Percentiles rank a stretch among this genome's conserved stretches.
phyloP scores from a whole-genome alignment of 331 rosid species.

The Pyrus hybrid region DNA sequence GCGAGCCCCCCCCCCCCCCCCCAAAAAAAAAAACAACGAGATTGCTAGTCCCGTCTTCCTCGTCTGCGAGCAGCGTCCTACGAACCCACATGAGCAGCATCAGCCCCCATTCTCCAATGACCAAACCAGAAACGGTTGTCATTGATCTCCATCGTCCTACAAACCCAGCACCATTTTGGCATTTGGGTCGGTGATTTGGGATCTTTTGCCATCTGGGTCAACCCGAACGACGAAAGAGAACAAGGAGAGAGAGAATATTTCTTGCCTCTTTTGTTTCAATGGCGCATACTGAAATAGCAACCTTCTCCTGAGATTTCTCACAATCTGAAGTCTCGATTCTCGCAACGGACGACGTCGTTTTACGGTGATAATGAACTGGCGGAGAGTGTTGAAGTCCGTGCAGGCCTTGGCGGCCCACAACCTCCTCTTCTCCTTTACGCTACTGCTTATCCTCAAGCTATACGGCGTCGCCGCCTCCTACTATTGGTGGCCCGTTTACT shows the following conservation, averaged over 20 bases:
- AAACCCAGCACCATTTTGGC: too few species aligned
- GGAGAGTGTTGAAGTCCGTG: constrained; percentile 82
- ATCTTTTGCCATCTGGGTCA: too few species aligned
- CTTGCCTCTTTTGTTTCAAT: constrained; percentile 18
- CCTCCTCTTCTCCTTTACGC: constrained; percentile 68
- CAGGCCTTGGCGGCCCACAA: constrained; percentile 79
- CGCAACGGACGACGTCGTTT: neutral
- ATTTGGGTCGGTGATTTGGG: too few species aligned
- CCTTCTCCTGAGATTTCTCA: neutral
- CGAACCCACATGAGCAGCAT: too few species aligned
- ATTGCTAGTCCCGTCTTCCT: too few species aligned
- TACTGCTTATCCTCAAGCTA: constrained; percentile 82
- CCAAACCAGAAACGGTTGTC: too few species aligned
- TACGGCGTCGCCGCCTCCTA: constrained; percentile 50
- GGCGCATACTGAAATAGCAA: constrained; percentile 19
- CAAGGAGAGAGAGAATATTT: neutral
- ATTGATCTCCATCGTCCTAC: too few species aligned
- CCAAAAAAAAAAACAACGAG: too few species aligned
- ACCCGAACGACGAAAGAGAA: neutral
- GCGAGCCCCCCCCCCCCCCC: too few species aligned
- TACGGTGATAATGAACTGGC: constrained; percentile 57
- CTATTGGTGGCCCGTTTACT: constrained; percentile 81
- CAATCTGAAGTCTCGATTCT: neutral
- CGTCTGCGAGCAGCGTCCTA: too few species aligned
- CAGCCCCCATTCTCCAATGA: too few species aligned